Evolutionary conservation across 108 stramenopile species (phyloP).

Genomic region (Pseudonitzschia delicatissima): DNA sequence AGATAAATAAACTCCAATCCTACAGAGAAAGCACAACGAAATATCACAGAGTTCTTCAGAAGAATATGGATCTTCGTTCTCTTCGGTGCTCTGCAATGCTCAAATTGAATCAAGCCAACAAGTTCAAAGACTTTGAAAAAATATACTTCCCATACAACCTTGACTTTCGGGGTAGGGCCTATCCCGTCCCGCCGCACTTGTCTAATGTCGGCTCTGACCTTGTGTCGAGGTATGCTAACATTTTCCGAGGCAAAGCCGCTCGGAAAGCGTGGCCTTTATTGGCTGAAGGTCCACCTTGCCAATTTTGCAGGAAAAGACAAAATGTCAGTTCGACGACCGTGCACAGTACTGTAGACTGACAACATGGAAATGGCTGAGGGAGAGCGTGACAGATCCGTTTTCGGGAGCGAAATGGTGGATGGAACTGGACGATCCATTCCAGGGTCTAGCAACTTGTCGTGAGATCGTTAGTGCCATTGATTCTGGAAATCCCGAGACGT

Average conservation of each 20-base stretch:
- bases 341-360: slow-evolving; percentile 84
- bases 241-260: slow-evolving; percentile 92
- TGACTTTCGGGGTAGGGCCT: slow-evolving; percentile 97
- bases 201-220: slow-evolving; percentile 96
- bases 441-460: slow-evolving; percentile 95
- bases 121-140: slow-evolving; percentile 80
- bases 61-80: slow-evolving; percentile 76
- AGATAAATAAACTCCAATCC: slow-evolving; percentile 36
- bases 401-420: slow-evolving; percentile 89
- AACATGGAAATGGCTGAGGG: slow-evolving; percentile 85
- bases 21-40: slow-evolving; percentile 59
- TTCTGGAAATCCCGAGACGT: slow-evolving; percentile 84
- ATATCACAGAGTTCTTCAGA: slow-evolving; percentile 60
- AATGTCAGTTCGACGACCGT: slow-evolving; percentile 93
- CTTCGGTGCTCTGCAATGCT: slow-evolving; percentile 84
- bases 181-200: slow-evolving; percentile 98
- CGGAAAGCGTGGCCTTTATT: slow-evolving; percentile 87
- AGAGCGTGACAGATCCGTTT: slow-evolving; percentile 81
- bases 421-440: slow-evolving; percentile 94
- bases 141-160: slow-evolving; percentile 99
- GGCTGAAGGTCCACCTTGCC: slow-evolving; percentile 97
- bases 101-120: slow-evolving; percentile 85
- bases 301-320: slow-evolving; percentile 94
- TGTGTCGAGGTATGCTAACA: slow-evolving; percentile 91
- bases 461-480: slow-evolving; percentile 92